Base-by-base conservation (phyloP, 805 yeast genomes). In the Kregervanrija fluxuum region DNA sequence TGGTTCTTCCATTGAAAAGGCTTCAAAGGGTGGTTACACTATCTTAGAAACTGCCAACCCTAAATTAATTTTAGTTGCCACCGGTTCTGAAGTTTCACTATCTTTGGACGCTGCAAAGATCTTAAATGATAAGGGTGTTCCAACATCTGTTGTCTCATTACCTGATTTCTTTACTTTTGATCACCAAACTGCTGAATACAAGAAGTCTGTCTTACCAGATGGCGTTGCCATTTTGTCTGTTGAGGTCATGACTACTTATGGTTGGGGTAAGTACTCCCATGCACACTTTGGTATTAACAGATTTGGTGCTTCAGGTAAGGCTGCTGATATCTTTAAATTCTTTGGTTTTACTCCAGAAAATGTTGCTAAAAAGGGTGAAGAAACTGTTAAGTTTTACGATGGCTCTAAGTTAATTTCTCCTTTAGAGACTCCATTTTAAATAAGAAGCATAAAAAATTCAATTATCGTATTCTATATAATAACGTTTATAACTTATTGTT, bases 291-390 rank as follows among this genome's bases (percentile, higher is more conserved):
- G 97, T 71, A 75, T 93, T 63, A 80, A 88, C 79, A 80, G 87
- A 73, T 93, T 93, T 65, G 99, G 99, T 78, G 93, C 90, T 50
- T 89, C 97, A 49, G 99, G 95, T 66, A 85, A 86, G 67, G 93
- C 83, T 63, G 68, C 70, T 47, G 87, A 85, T 52, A 77, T 91
- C 50, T 93, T 81, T 82, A 79, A 86, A 69, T 71, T 62, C 73
- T 86, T 91, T 58, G 96, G 78, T 55, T 93, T 93, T 76, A 89
- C 95, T 45, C 83, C 91, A 51, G 96, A 87, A 66, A 96, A 95
- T 55, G 74, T 93, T 67, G 91, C 95, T 59, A 73, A 78, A 60
- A 87, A 90, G 70, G 97, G 89, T 54, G 69, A 72, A 55, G 80
- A 82, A 74, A 82, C 90, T 51, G 71, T 85, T 59, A 76, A 79